Evolutionary conservation across 805 yeast genomes (phyloP).

Genomic region (Kazachstania kunashirensis): DNA sequence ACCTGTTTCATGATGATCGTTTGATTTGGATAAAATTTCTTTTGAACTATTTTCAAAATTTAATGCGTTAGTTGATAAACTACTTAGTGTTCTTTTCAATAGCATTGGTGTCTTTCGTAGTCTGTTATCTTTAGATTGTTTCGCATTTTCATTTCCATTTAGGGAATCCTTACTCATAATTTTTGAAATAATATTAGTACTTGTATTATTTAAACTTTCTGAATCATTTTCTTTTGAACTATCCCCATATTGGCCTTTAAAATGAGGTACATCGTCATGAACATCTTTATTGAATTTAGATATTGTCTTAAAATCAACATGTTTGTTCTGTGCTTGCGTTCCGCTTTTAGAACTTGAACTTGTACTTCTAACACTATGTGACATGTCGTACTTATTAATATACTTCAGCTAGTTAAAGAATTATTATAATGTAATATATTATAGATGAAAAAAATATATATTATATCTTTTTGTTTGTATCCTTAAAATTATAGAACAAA

Average conservation of each 20-base stretch:
- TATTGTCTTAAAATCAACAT: not conserved
- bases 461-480: too few relatives aligned
- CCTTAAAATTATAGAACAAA: too few relatives aligned
- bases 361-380: not conserved
- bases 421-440: too few relatives aligned
- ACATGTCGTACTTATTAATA: too few relatives aligned
- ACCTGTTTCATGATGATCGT: not conserved
- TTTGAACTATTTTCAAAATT: slow-evolving; percentile 1
- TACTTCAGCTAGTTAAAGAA: too few relatives aligned
- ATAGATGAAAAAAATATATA: too few relatives aligned
- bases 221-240: not conserved
- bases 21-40: not conserved
- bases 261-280: slow-evolving; percentile 8
- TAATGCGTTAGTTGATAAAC: slow-evolving; percentile 10
- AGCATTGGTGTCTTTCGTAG: slow-evolving; percentile 3
- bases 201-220: not conserved
- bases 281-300: slow-evolving; percentile 2
- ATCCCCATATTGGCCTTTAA: slow-evolving; percentile 5
- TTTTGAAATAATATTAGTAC: slow-evolving; percentile 2
- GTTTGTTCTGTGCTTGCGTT: not conserved
- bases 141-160: not conserved
- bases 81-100: slow-evolving; percentile 18
- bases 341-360: not conserved
- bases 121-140: slow-evolving; percentile 1
- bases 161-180: not conserved